Evolutionary conservation across 1,284 basidiomycete species (phyloP).

Genomic region (Leccinum solheimii): DNA sequence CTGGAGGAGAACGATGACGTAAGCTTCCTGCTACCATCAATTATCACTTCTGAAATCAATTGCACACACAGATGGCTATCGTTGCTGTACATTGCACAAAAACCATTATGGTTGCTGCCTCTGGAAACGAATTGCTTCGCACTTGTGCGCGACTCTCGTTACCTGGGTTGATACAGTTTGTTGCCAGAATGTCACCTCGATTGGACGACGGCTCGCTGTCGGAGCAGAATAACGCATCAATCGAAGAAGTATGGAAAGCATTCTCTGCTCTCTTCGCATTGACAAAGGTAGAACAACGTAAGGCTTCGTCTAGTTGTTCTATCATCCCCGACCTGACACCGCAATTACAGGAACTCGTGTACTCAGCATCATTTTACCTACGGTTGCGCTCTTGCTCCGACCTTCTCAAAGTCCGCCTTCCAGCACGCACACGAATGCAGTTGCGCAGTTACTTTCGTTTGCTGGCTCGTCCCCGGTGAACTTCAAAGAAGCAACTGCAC

Average conservation of each 20-base stretch:
- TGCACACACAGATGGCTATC: conserved; percentile 55
- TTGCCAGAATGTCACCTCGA: conserved; percentile 66
- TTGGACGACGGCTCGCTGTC: conserved; percentile 54
- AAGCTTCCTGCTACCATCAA: conserved; percentile 18
- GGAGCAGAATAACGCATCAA: conserved; percentile 58
- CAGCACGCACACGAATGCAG: conserved; percentile 60
- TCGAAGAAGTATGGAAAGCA: conserved; percentile 82
- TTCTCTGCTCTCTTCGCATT: conserved; percentile 67
- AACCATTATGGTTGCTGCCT: conserved; percentile 66
- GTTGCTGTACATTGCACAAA: conserved; percentile 89
- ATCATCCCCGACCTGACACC: conserved; percentile 6
- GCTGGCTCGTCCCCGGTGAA: conserved; percentile 73
- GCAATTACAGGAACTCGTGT: conserved; percentile 58
- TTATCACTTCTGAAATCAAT: conserved; percentile 21
- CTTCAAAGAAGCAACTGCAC: conserved; percentile 85
- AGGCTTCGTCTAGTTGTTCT: conserved; percentile 32
- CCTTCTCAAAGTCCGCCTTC: conserved; percentile 47
- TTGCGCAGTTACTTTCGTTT: conserved; percentile 75
- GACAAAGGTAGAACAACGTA: conserved; percentile 64
- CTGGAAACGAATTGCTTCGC: conserved; percentile 66
- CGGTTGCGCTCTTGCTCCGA: conserved; percentile 74
- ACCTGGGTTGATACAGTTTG: conserved; percentile 77
- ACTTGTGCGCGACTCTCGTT: conserved; percentile 75
- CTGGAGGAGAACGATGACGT: conserved; percentile 71
- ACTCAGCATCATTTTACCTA: conserved; percentile 79